Conservation (phyloP, 106 monocot species). For the Platanthera zijinensis region DNA sequence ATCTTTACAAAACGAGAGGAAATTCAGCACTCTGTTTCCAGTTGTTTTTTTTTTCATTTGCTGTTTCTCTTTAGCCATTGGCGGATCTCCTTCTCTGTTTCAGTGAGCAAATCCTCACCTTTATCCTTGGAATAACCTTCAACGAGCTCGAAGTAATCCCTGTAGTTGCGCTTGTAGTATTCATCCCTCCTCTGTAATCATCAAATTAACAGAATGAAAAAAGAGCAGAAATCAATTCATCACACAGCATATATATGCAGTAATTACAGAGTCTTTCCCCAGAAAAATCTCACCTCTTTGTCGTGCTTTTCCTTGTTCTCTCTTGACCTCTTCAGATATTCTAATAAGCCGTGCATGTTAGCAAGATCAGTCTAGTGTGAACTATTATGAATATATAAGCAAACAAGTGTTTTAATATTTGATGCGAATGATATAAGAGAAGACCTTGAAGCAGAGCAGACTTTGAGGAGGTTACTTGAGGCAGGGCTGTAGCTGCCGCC, state of each 20-base stretch:
- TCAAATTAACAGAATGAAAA: not conserved
- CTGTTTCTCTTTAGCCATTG: slow-evolving; percentile 76
- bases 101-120: slow-evolving; percentile 49
- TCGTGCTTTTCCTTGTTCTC: slow-evolving; percentile 76
- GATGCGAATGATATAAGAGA: too few relatives aligned
- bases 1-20: too few relatives aligned
- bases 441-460: slow-evolving; percentile 58
- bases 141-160: slow-evolving; percentile 77
- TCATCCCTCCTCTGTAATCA: slow-evolving; percentile 56
- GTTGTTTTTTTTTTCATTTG: slow-evolving; percentile 9
- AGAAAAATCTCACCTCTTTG: slow-evolving; percentile 54
- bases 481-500: slow-evolving; percentile 16
- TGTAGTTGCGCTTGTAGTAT: slow-evolving; percentile 81
- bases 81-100: slow-evolving; percentile 69
- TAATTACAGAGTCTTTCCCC: not conserved
- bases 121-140: slow-evolving; percentile 64
- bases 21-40: too few relatives aligned
- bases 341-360: slow-evolving; percentile 13
- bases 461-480: slow-evolving; percentile 41
- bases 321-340: slow-evolving; percentile 67
- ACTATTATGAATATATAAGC: too few relatives aligned
- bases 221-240: too few relatives aligned
- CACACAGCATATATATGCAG: not conserved
- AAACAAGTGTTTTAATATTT: too few relatives aligned
- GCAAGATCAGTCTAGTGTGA: not conserved